Conservation (phyloP, 2,329 filamentous ascomycete species). For the Neospermospora avenae region DNA sequence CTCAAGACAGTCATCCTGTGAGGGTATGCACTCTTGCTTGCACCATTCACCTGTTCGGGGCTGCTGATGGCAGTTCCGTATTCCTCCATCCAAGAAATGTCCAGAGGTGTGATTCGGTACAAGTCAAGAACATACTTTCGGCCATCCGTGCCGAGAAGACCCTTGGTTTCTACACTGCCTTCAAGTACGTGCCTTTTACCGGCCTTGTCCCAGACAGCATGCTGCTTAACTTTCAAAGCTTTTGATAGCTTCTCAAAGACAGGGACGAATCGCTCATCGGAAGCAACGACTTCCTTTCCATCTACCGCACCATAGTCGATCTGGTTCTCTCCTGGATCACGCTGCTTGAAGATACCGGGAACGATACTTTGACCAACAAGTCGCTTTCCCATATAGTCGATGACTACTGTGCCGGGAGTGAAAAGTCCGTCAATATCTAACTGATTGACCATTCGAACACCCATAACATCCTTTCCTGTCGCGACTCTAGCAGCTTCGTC, state of each 20-base stretch:
- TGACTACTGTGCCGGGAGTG: conserved; percentile 91
- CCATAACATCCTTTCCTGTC: conserved; percentile 92
- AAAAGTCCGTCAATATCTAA: conserved; percentile 93
- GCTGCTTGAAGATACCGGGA: conserved; percentile 97
- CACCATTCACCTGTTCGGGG: conserved; percentile 34
- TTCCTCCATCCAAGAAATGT: conserved; percentile 87
- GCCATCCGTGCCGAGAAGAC: conserved; percentile 92
- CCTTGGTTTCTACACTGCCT: conserved; percentile 96
- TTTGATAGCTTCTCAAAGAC: conserved; percentile 90
- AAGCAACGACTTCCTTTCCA: conserved; percentile 91
- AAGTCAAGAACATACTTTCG: conserved; percentile 97
- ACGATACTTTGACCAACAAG: conserved; percentile 98
- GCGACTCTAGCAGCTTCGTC: conserved; percentile 95
- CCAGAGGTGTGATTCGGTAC: conserved; percentile 89
- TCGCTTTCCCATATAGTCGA: conserved; percentile 95
- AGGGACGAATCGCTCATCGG: conserved; percentile 79
- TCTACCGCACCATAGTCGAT: conserved; percentile 99
- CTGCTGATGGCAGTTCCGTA: conserved; percentile 46
- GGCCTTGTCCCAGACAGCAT: conserved; percentile 97
- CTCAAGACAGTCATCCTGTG: conserved; percentile 95
- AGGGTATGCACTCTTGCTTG: conserved; percentile 57
- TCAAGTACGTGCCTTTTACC: conserved; percentile 86
- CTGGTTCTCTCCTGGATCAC: conserved; percentile 95
- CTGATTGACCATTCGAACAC: conserved; percentile 94
- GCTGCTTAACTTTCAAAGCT: conserved; percentile 86